Percentiles rank a stretch among this genome's conserved stretches.
Conservation (phyloP, 139 green algal species). For the Tetratostichococcus sp. region DNA sequence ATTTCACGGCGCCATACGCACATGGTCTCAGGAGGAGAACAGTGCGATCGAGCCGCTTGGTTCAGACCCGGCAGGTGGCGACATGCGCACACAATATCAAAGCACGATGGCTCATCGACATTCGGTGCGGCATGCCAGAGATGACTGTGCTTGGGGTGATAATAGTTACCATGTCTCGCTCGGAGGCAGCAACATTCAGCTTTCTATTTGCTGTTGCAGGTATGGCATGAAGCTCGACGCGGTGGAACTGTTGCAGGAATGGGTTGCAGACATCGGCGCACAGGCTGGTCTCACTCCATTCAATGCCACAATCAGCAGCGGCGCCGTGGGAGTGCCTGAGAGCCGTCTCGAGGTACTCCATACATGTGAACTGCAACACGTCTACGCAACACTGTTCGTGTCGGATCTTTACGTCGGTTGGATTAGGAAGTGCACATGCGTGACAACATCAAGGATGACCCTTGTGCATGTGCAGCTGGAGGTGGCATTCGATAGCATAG, state of each 20-base stretch:
- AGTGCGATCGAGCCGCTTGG: too few species aligned
- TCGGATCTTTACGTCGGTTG: too few species aligned
- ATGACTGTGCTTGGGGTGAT: too few species aligned
- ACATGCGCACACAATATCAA: conserved; percentile 6
- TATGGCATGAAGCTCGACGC: conserved; percentile 70
- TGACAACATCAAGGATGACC: too few species aligned
- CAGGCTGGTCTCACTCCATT: conserved; percentile 44
- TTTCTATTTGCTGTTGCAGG: conserved; percentile 22
- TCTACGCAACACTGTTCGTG: too few species aligned
- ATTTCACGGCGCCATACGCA: too few species aligned
- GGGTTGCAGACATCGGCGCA: conserved; percentile 55
- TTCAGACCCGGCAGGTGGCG: too few species aligned
- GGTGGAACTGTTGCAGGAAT: conserved; percentile 63
- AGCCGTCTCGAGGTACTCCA: conserved; percentile 49
- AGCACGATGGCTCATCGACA: conserved; percentile 23
- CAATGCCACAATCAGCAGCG: conserved; percentile 52
- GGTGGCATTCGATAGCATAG: conserved; percentile 47
- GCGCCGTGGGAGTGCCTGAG: conserved; percentile 55
- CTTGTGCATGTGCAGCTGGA: conserved; percentile 46
- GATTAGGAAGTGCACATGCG: too few species aligned
- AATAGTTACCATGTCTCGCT: too few species aligned
- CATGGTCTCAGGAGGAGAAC: too few species aligned
- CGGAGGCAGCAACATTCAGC: neutral
- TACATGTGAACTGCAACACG: too few species aligned
- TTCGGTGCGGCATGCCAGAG: neutral